A percentile compares a stretch with the other conserved stretches of the same genome.
Evolutionary conservation across 106 monocot species (phyloP).

Genomic region (Vanilla planifolia): DNA sequence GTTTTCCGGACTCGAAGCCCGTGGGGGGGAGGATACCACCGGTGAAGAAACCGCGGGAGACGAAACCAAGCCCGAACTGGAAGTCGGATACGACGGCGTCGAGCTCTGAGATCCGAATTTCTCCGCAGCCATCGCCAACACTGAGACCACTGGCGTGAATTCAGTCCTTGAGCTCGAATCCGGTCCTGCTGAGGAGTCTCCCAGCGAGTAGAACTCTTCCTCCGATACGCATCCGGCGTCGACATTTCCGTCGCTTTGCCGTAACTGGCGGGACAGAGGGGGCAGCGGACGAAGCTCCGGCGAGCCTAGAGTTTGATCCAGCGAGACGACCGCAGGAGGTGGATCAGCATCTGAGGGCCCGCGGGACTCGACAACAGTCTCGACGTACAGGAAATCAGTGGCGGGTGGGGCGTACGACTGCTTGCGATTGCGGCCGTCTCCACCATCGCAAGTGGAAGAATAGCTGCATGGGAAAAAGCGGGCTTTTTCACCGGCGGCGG

Average conservation of each 20-base stretch:
- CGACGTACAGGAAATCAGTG: constrained; percentile 19
- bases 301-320: constrained; percentile 11
- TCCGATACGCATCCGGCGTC: constrained; percentile 20
- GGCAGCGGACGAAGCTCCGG: constrained; percentile 53
- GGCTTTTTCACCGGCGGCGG: neutral
- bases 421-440: neutral
- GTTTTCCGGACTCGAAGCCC: constrained; percentile 2
- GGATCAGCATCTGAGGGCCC: too few species aligned
- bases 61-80: constrained; percentile 10
- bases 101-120: constrained; percentile 33
- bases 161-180: constrained; percentile 15
- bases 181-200: constrained; percentile 9
- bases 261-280: constrained; percentile 17
- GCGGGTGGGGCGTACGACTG: neutral
- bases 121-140: constrained; percentile 16
- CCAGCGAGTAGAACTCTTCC: constrained; percentile 62
- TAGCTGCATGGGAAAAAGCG: neutral
- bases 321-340: neutral
- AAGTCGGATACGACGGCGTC: constrained; percentile 33
- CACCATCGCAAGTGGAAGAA: neutral
- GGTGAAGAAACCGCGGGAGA: constrained; percentile 24
- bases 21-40: constrained; percentile 13
- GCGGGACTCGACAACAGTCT: constrained; percentile 16
- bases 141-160: constrained; percentile 1
- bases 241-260: constrained; percentile 7